Evolutionary conservation across 805 yeast species (phyloP).

Genomic region (Lipomyces sp.): DNA sequence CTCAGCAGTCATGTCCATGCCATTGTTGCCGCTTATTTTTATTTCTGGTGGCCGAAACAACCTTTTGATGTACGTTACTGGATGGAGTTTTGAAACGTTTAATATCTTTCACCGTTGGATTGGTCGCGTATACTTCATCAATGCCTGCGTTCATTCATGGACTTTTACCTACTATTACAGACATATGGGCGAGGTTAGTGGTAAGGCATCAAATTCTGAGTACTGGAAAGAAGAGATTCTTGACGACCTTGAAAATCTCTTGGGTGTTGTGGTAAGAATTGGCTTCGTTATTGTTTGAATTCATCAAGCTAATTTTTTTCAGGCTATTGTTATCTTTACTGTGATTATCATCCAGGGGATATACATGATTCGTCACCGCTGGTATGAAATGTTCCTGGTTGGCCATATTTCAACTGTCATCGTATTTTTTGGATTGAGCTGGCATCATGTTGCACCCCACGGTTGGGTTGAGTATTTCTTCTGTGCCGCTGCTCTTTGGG

Average conservation of each 20-base stretch:
- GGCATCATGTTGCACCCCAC: conserved; percentile 41
- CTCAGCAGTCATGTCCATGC: conserved; percentile 32
- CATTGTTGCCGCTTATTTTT: conserved; percentile 50
- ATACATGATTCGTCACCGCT: conserved; percentile 48
- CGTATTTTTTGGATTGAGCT: conserved; percentile 43
- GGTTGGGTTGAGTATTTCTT: conserved; percentile 52
- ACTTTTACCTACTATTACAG: conserved; percentile 49
- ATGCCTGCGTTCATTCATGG: conserved; percentile 54
- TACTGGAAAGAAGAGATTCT: conserved; percentile 34
- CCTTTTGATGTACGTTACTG: conserved; percentile 58
- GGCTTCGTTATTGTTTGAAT: too few relatives aligned
- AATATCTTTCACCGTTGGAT: conserved; percentile 62
- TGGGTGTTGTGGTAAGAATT: too few relatives aligned
- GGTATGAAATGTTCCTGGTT: conserved; percentile 59
- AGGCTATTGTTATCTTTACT: too few relatives aligned
- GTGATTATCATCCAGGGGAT: conserved; percentile 48
- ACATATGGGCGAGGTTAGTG: conserved; percentile 29
- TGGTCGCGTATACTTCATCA: conserved; percentile 49
- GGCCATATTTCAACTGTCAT: conserved; percentile 55
- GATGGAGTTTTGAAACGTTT: conserved; percentile 61
- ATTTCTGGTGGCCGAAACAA: conserved; percentile 74
- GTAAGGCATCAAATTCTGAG: conserved; percentile 35
- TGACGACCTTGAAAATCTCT: conserved; percentile 4
- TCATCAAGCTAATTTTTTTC: too few relatives aligned
- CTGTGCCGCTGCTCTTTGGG: conserved; percentile 65